These are phyloP conservation scores for Hyaloscypha bicolor DNA, from an alignment of 495 filamentous ascomycete species.

Conservation along the genomic window DNA sequence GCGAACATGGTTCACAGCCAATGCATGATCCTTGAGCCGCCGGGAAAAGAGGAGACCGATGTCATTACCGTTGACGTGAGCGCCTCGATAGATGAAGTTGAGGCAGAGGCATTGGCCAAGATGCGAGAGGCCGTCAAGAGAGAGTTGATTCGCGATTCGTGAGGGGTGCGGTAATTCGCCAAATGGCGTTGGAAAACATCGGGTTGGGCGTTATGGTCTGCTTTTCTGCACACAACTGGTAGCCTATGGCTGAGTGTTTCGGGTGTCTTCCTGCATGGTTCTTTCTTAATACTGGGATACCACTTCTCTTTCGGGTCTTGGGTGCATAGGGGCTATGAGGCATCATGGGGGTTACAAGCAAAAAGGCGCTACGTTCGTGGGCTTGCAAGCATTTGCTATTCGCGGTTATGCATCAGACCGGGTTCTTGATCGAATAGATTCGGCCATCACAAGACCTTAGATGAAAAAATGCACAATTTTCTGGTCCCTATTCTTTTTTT, in stretches of 20 bases:
- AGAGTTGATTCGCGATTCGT: conserved; percentile 21
- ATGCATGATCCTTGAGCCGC: conserved; percentile 81
- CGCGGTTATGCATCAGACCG: background rate
- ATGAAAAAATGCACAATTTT: background rate
- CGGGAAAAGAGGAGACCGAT: conserved; percentile 76
- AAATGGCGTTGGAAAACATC: background rate
- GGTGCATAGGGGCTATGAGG: background rate
- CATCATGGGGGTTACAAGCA: background rate
- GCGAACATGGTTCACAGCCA: conserved; percentile 96
- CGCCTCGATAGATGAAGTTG: conserved; percentile 64
- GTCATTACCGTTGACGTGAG: conserved; percentile 82
- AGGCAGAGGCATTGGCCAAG: conserved; percentile 61
- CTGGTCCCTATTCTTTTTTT: background rate
- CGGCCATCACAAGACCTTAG: background rate
- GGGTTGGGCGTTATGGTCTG: background rate
- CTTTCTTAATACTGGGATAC: background rate
- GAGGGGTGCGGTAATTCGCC: background rate
- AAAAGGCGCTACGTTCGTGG: background rate
- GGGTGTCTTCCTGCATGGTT: background rate
- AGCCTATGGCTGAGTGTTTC: background rate
- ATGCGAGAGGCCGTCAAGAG: conserved; percentile 39
- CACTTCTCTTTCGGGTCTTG: background rate
- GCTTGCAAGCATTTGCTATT: background rate
- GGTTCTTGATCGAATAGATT: background rate
- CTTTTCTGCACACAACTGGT: background rate